A percentile compares a stretch with the other conserved stretches of the same genome.
These are phyloP conservation scores for Hymenoscyphus fraxineus DNA, from an alignment of 2,329 filamentous ascomycete genomes.

Conservation along the genomic window DNA sequence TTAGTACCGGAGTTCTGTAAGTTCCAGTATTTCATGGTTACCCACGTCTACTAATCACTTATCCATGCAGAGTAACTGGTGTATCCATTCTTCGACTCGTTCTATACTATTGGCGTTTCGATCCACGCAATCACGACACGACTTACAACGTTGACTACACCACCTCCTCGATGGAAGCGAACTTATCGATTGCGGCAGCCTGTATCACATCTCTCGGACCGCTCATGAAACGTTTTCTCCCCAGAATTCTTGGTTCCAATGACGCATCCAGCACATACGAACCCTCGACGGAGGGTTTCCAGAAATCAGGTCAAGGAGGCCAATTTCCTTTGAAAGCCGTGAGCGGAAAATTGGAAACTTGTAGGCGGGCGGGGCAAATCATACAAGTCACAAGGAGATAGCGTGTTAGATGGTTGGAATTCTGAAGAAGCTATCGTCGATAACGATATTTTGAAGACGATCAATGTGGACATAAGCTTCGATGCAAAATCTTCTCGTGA, in stretches of 20 bases:
- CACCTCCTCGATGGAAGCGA: constrained; percentile 32
- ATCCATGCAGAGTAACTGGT: constrained; percentile 12
- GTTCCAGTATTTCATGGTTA: constrained; percentile 32
- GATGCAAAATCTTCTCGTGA: background rate
- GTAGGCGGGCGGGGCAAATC: too few species aligned
- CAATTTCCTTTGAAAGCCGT: background rate
- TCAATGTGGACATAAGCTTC: background rate
- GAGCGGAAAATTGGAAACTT: background rate
- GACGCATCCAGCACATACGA: background rate
- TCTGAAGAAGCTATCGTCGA: background rate
- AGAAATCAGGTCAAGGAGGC: background rate
- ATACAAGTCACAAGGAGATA: background rate
- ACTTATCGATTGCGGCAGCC: constrained; percentile 42
- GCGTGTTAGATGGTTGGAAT: background rate
- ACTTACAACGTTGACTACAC: constrained; percentile 31
- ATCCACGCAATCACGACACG: constrained; percentile 11
- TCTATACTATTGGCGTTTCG: constrained; percentile 8
- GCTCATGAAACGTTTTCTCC: constrained; percentile 36
- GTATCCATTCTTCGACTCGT: constrained; percentile 11
- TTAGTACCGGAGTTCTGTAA: constrained; percentile 62
- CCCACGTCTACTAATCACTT: background rate
- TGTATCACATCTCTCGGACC: constrained; percentile 63
- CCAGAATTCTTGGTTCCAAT: constrained; percentile 7
- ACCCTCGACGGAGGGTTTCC: background rate
- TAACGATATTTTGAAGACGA: background rate